Conservation (phyloP, 164 flowering plant genomes). For the Euptelea pleiosperma region DNA sequence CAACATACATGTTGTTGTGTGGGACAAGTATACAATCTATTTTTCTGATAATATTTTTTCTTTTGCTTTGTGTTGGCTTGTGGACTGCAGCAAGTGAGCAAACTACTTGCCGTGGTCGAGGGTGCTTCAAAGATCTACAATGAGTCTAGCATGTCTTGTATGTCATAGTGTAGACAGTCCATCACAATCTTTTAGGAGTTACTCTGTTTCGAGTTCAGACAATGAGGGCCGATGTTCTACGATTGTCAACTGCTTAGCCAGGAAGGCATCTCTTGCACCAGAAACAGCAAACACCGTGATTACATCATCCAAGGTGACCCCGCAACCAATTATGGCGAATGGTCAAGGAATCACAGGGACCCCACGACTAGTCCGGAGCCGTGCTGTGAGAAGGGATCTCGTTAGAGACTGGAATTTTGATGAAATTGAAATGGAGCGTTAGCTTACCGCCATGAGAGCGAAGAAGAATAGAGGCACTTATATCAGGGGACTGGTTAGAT, state of each 20-base stretch:
- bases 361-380: conserved; percentile 77
- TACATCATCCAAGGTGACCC: conserved; percentile 74
- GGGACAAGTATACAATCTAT: too few species aligned
- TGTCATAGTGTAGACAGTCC: conserved; percentile 88
- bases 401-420: conserved; percentile 93
- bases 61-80: too few species aligned
- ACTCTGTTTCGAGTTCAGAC: conserved; percentile 81
- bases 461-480: too few species aligned
- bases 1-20: too few species aligned
- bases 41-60: too few species aligned
- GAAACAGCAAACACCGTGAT: conserved; percentile 25
- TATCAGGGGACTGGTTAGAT: conserved; percentile 5
- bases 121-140: conserved; percentile 21
- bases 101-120: background rate
- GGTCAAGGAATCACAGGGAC: conserved; percentile 41
- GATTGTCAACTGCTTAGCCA: conserved; percentile 53
- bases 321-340: conserved; percentile 50
- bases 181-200: conserved; percentile 86
- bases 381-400: conserved; percentile 82
- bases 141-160: conserved; percentile 88
- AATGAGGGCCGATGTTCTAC: conserved; percentile 76
- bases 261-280: conserved; percentile 35
- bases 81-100: conserved; percentile 14
- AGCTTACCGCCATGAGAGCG: conserved; percentile 6
- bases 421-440: conserved; percentile 49